Evolutionary conservation across 495 filamentous ascomycete genomes (phyloP), one percentile per base, ranked within the genome.

Genomic region (Xylaria acuta): DNA sequence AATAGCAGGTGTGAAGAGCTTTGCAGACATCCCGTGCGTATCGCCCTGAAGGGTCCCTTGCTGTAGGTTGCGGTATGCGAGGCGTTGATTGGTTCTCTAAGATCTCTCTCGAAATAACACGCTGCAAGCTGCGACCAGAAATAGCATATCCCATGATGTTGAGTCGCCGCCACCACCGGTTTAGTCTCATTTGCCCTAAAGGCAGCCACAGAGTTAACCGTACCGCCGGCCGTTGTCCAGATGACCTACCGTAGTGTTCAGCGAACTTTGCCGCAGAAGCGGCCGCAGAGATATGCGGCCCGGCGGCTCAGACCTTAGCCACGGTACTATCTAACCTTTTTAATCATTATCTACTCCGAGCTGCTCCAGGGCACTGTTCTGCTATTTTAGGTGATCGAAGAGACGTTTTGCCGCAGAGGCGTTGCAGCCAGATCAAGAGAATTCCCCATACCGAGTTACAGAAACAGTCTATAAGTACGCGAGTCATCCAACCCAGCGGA

Each of bases 61-160:
- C 49, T 54, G 71, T 49, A 43, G 22, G 71, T 56, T 63, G 65
- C 47, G 56, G 56, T 25, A 25, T 63, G 51, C 34, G 47, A 53
- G 71, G n/a, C 25, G 53, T 41, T 73, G 56, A 73, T 73, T 73
- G 71, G 71, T 51, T 49, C 38, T 69, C n/a, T 36, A 20, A 45
- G 32, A 63, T 25, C 18, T 59, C 45, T 22, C 9, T 51, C 53
- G 54, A 38, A n/a, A 30, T 71, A 34, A 64, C 20, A 49, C 11
- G 36, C 53, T 9, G 45, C 41, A n/a, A 30, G 64, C 58, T 45
- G 45, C 64, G 47, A 47, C 64, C 64, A 60, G 7, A 73, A 73
- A 73, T 73, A 73, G 71, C 64, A 69, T 51, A 54, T 45, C 51
- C 32, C 47, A n/a, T 58, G 5, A 43, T 25, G 9, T 32, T 25